Conservation (phyloP, 2,329 filamentous ascomycete genomes). For the Huntiella decipiens region DNA sequence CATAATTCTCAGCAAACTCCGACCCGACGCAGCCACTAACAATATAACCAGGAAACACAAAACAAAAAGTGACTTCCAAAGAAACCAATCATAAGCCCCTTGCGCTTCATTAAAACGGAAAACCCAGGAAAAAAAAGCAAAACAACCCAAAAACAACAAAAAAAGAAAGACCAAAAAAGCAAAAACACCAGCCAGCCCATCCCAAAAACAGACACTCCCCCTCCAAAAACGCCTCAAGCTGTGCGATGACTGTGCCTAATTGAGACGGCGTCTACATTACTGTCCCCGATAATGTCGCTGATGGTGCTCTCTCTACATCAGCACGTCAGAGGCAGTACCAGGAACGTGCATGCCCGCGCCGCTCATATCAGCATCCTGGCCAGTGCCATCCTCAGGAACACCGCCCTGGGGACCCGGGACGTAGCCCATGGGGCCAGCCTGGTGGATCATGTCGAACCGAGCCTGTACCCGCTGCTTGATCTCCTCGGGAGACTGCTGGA, state of each 20-base stretch:
- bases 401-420: neutral
- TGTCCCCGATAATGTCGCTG: neutral
- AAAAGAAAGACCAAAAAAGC: neutral
- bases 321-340: neutral
- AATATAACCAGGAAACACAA: neutral
- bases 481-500: conserved; percentile 7
- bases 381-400: neutral
- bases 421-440: conserved; percentile 4
- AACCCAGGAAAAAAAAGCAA: neutral
- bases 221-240: neutral
- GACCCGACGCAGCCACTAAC: too few relatives aligned
- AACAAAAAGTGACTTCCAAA: neutral
- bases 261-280: neutral
- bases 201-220: neutral
- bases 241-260: neutral
- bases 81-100: neutral
- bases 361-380: neutral
- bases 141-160: neutral
- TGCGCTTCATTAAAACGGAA: neutral
- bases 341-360: conserved; percentile 1
- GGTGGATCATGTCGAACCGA: conserved; percentile 9
- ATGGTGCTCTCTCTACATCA: neutral
- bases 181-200: neutral
- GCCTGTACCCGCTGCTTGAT: conserved; percentile 9
- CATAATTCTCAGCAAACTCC: too few relatives aligned